Percentiles rank a stretch among this genome's conserved stretches.
Evolutionary conservation across 257 asterid species (phyloP).

Genomic region (Paraleonurus japonicus): DNA sequence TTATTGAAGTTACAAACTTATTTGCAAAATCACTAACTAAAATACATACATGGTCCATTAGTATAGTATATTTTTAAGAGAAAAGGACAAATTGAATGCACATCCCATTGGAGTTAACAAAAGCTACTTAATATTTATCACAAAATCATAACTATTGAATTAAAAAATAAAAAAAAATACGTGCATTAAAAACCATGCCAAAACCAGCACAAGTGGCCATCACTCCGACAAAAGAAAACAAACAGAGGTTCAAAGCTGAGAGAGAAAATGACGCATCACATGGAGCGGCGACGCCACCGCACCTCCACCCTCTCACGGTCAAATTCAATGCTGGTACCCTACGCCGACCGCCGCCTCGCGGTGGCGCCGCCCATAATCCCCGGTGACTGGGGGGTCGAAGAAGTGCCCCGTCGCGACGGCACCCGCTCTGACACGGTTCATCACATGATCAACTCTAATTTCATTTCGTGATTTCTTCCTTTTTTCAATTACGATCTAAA

Average conservation of each 20-base stretch:
- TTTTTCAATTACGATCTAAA: neutral
- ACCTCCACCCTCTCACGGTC: conserved; percentile 29
- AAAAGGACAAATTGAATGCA: neutral
- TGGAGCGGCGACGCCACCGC: conserved; percentile 29
- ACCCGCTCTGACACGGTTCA: conserved; percentile 55
- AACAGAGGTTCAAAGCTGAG: neutral
- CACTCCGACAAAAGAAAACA: neutral
- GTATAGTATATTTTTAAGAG: neutral
- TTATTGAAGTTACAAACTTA: too few species aligned
- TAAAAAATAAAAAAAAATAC: neutral
- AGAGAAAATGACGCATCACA: conserved; percentile 26
- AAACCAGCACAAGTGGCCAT: neutral
- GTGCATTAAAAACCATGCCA: neutral
- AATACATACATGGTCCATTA: neutral
- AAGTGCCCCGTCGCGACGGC: conserved; percentile 57
- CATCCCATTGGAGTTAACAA: neutral
- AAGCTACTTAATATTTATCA: neutral
- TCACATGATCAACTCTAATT: neutral
- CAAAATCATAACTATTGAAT: neutral
- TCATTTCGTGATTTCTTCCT: neutral
- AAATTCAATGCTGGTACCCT: conserved; percentile 38
- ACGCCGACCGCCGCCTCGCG: conserved; percentile 36
- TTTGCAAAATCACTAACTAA: too few species aligned
- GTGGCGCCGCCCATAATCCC: conserved; percentile 41
- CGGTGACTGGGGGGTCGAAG: conserved; percentile 57